A percentile compares a stretch with the other conserved stretches of the same genome.
phyloP scores from a whole-genome alignment of 2,329 filamentous ascomycete genomes.

The Colletotrichum horii region DNA sequence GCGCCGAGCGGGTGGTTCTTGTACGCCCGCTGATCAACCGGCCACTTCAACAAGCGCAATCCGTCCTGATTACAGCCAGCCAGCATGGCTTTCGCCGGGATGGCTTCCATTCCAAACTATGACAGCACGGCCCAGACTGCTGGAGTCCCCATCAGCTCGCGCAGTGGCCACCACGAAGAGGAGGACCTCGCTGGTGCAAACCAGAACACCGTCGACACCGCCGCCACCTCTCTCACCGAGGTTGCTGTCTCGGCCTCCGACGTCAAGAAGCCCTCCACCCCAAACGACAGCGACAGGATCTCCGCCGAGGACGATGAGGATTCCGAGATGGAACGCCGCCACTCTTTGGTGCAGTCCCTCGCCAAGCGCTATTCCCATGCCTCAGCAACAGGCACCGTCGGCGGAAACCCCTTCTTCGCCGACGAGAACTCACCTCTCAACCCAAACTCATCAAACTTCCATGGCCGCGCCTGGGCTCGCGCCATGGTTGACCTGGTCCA shows the following conservation, averaged over 20 bases:
- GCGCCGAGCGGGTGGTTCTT: background rate
- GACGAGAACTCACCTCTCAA: conserved; percentile 59
- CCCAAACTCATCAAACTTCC: conserved; percentile 59
- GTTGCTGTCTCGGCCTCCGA: conserved; percentile 31
- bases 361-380: conserved; percentile 57
- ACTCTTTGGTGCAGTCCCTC: conserved; percentile 59
- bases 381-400: conserved; percentile 38
- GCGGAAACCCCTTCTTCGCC: conserved; percentile 56
- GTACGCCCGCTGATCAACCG: background rate
- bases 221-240: conserved; percentile 42
- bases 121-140: conserved; percentile 51
- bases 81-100: conserved; percentile 46
- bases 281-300: conserved; percentile 26
- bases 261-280: conserved; percentile 13
- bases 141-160: conserved; percentile 39
- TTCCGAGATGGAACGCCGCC: conserved; percentile 54
- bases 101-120: conserved; percentile 47
- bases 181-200: conserved; percentile 27
- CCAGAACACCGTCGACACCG: conserved; percentile 35
- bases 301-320: conserved; percentile 42
- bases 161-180: conserved; percentile 30
- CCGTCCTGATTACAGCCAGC: background rate
- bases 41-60: background rate
- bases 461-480: conserved; percentile 63
- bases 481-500: conserved; percentile 58